Percentiles rank a stretch among this genome's conserved stretches.
Conservation (phyloP, 2,329 filamentous ascomycete genomes). For the Cordyceps javanica region DNA sequence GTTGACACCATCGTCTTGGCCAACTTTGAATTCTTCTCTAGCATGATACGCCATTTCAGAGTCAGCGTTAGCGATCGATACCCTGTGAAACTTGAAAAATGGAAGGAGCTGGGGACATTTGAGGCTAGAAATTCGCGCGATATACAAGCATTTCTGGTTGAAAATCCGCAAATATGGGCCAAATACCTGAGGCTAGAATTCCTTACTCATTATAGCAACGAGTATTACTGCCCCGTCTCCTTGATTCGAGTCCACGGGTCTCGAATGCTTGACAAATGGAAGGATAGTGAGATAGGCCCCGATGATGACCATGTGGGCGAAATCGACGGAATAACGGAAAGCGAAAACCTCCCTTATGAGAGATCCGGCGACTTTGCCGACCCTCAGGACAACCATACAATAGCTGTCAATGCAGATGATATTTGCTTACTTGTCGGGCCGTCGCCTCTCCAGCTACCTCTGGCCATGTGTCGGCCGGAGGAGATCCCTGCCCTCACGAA, state of each 20-base stretch:
- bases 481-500: background rate
- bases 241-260: conserved; percentile 89
- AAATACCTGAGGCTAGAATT: conserved; percentile 91
- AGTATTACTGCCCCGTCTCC: conserved; percentile 93
- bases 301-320: conserved; percentile 52
- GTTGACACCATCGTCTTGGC: conserved; percentile 96
- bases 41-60: conserved; percentile 85
- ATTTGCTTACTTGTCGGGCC: background rate
- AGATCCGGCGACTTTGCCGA: background rate
- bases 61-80: conserved; percentile 93
- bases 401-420: background rate
- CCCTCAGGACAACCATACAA: background rate
- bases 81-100: conserved; percentile 85
- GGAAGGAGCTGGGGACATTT: conserved; percentile 82
- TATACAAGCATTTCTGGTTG: conserved; percentile 89
- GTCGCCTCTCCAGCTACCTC: background rate
- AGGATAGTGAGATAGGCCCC: conserved; percentile 66
- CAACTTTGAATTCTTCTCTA: conserved; percentile 99
- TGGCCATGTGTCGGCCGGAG: background rate
- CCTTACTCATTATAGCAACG: conserved; percentile 86
- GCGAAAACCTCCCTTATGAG: background rate
- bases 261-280: conserved; percentile 90
- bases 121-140: conserved; percentile 89
- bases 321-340: conserved; percentile 20
- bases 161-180: conserved; percentile 93